Evolutionary conservation across 345 rosid species (phyloP).

Genomic region (Hibiscus tridactylites): DNA sequence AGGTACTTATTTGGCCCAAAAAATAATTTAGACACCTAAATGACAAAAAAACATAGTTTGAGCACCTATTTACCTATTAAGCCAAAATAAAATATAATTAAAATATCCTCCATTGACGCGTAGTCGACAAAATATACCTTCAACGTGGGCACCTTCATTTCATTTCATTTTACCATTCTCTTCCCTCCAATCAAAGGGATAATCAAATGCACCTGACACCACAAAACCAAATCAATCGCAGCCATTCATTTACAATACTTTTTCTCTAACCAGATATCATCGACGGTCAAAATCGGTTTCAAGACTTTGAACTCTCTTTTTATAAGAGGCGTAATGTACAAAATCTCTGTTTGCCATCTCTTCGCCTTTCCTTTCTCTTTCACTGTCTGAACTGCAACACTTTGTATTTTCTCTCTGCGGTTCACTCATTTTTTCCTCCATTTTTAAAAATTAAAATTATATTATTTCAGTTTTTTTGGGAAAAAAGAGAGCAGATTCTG

Average conservation of each 20-base stretch:
- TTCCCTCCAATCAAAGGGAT: not conserved
- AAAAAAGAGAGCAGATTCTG: not conserved
- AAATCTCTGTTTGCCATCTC: not conserved
- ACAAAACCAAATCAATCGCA: not conserved
- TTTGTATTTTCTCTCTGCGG: not conserved
- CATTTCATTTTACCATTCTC: not conserved
- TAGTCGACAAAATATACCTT: constrained; percentile 8
- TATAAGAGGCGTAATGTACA: constrained; percentile 8
- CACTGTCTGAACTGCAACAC: not conserved
- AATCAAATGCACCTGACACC: not conserved
- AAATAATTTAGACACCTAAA: no score
- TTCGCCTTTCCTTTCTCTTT: not conserved
- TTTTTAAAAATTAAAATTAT: not conserved
- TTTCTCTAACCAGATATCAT: not conserved
- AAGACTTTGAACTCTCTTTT: not conserved
- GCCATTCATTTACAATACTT: not conserved
- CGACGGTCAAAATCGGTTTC: not conserved
- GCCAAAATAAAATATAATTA: no score
- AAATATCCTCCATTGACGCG: not conserved
- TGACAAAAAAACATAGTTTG: no score
- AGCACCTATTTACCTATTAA: no score
- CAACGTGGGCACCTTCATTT: not conserved
- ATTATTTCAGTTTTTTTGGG: not conserved
- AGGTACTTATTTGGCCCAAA: no score
- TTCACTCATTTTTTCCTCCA: not conserved